Percentiles rank a stretch among this genome's conserved stretches.
Evolutionary conservation across 148 eudicot genomes (phyloP).

Genomic region (Vaccinium corymbosum): DNA sequence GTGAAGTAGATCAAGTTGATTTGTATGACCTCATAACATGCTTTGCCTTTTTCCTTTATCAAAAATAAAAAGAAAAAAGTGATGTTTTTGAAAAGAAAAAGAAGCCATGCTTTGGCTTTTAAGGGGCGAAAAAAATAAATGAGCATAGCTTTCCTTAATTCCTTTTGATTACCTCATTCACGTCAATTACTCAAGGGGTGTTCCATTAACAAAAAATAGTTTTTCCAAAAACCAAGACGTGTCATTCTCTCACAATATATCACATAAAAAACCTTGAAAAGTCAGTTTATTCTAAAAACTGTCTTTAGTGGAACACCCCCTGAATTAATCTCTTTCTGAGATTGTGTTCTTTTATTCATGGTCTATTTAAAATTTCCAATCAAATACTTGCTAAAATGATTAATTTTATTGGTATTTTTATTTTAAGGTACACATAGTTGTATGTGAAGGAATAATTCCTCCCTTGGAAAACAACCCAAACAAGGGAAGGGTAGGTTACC

Average conservation of each 20-base stretch:
- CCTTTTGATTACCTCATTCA: background rate
- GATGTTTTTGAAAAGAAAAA: background rate
- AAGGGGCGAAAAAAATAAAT: background rate
- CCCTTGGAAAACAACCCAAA: background rate
- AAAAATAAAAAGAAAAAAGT: background rate
- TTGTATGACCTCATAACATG: background rate
- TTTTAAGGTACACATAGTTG: background rate
- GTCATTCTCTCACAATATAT: too few species aligned
- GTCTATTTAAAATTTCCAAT: background rate
- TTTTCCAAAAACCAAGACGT: too few species aligned
- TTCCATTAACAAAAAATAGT: too few species aligned
- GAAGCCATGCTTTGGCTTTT: constrained; percentile 12
- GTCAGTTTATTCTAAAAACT: too few species aligned
- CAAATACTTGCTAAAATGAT: background rate
- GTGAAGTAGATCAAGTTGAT: background rate
- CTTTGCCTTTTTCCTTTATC: background rate
- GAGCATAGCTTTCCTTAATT: background rate
- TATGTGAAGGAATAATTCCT: background rate
- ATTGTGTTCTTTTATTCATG: background rate
- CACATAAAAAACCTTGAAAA: too few species aligned
- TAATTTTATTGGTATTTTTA: background rate
- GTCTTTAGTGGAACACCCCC: too few species aligned
- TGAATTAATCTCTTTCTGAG: background rate
- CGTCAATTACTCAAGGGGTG: background rate
- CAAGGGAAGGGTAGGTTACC: background rate